Evolutionary conservation across 805 yeast genomes (phyloP).

Genomic region (Kazachstania kunashirensis): DNA sequence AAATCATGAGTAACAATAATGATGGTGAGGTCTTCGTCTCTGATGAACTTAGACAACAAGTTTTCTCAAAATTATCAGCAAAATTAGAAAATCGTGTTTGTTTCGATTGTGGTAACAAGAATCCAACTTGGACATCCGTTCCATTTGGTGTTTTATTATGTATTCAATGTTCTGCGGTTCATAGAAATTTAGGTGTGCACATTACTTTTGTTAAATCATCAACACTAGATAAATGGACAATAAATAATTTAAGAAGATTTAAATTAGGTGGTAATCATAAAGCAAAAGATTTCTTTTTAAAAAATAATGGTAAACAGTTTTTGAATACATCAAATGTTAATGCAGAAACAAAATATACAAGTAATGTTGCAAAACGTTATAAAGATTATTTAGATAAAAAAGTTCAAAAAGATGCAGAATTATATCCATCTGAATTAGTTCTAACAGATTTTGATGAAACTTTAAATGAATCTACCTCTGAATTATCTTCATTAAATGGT

Average conservation of each 20-base stretch:
- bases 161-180: conserved; percentile 90
- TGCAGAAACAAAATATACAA: conserved; percentile 69
- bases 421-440: conserved; percentile 66
- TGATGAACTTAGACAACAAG: conserved; percentile 56
- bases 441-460: conserved; percentile 28
- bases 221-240: conserved; percentile 88
- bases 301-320: conserved; percentile 75
- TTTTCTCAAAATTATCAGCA: conserved; percentile 51
- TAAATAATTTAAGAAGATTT: conserved; percentile 81
- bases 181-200: conserved; percentile 93
- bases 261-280: conserved; percentile 87
- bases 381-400: conserved; percentile 67
- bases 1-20: conserved; percentile 17
- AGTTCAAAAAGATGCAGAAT: conserved; percentile 53
- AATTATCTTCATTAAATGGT: conserved; percentile 20
- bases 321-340: conserved; percentile 42
- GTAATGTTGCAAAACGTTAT: conserved; percentile 70
- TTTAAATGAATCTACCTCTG: conserved; percentile 16
- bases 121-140: conserved; percentile 97
- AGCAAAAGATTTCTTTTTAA: conserved; percentile 73
- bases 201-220: conserved; percentile 90
- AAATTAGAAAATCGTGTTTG: conserved; percentile 74
- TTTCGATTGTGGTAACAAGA: conserved; percentile 88
- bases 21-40: conserved; percentile 38
- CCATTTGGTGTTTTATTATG: conserved; percentile 92